Base-by-base conservation (phyloP, 805 yeast species). In the Saccharomycopsis amapae region DNA sequence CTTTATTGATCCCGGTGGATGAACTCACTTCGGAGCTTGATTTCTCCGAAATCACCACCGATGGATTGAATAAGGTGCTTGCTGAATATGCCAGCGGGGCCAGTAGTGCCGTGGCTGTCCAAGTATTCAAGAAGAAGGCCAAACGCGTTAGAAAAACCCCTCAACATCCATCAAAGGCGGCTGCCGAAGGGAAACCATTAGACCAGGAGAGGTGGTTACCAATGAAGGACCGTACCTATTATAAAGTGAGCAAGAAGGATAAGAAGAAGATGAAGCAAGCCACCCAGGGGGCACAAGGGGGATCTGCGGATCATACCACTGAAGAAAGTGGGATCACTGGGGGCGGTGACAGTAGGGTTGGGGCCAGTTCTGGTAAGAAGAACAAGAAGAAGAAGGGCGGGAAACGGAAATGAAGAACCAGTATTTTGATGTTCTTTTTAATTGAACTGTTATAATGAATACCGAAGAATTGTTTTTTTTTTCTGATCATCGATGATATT, bases 171-270 rank as follows among this genome's bases (percentile, higher is more conserved):
- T 60, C 58, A 35, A 61, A 56, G 46, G 55, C 54, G 31, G 13
- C 49, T 43, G 12, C 51, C 46, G 37, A 56, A 56, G 46, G 44
- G n/a, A 62, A 58, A 48, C 49, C 50, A 19, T 67, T 75, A 2
- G 83, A 81, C 55, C 73, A 76, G 15, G 97, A 89, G 62, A 81
- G 97, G 65, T 89, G 97, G 97, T 63, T 90, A 42, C 95, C 96
- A 19, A 56, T 84, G 72, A 83, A 79, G 59, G 94, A 89, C 59
- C 77, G 97, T 62, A 75, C 88, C 5, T 77, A 80, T 56, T 88
- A 83, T 66, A 85, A 78, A 62, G 85, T 94, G 12, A 82, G 85
- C 59, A 79, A 78, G 67, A 76, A 79, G 53, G 81, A 77, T 60
- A 73, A 71, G 54, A 66, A 67, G 53, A 63, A 63, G 48, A 52